Percentiles rank a stretch among this genome's conserved stretches.
Evolutionary conservation across 2,329 filamentous ascomycete genomes (phyloP).

Genomic region (Hortaea sp.): DNA sequence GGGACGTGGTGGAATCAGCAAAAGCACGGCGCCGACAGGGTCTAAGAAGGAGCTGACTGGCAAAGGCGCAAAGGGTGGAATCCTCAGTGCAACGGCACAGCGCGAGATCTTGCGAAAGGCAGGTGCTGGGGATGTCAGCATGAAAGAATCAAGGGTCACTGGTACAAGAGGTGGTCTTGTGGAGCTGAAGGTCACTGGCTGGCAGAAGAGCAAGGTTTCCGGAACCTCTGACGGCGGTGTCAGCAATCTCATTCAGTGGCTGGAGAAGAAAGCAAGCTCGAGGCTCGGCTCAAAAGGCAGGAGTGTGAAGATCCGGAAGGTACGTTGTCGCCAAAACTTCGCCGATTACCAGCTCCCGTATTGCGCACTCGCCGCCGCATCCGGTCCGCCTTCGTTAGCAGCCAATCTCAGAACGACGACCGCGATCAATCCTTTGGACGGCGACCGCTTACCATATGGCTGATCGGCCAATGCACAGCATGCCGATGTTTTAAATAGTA

Average conservation of each 20-base stretch:
- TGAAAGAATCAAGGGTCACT: constrained; percentile 11
- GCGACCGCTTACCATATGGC: constrained; percentile 7
- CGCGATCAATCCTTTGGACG: constrained; percentile 7
- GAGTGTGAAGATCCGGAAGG: constrained; percentile 29
- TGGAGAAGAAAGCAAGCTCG: constrained; percentile 30
- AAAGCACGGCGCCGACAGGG: constrained; percentile 10
- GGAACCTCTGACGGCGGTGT: constrained; percentile 25
- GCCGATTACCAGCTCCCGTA: constrained; percentile 4
- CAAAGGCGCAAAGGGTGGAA: constrained; percentile 7
- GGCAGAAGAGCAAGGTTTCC: constrained; percentile 29
- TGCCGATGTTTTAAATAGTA: constrained; percentile 4
- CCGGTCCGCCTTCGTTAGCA: constrained; percentile 21
- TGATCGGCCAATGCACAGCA: constrained; percentile 3
- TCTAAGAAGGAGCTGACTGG: constrained; percentile 15
- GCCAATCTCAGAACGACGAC: constrained; percentile 23
- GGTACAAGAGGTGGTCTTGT: constrained; percentile 13
- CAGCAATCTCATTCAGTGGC: constrained; percentile 28
- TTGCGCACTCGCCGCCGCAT: constrained; percentile 8
- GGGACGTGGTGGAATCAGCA: constrained; percentile 20
- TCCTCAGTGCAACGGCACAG: constrained; percentile 15
- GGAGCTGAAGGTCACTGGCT: constrained; percentile 31
- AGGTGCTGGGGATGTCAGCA: constrained; percentile 18
- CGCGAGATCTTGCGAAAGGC: constrained; percentile 23
- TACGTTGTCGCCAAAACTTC: constrained; percentile 15
- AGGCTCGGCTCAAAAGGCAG: constrained; percentile 21